Conservation (phyloP, 2,329 filamentous ascomycete species). For the Ascochyta clinopodiicola region DNA sequence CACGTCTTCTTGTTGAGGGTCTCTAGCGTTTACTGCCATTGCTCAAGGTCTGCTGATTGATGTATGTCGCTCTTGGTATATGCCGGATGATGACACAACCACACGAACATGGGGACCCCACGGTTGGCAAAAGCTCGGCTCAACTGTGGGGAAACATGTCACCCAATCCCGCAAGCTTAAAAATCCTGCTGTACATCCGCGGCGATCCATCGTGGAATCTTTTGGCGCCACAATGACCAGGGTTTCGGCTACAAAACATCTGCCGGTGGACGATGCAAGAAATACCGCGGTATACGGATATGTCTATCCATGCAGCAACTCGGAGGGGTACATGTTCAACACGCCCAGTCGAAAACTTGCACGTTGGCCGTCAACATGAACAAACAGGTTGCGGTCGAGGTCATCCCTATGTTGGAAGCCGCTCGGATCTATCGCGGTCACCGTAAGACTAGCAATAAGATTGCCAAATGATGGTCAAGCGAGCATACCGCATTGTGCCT, state of each 20-base stretch:
- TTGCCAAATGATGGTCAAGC: background rate
- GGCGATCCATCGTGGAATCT: background rate
- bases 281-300: background rate
- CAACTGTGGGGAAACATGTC: conserved; percentile 11
- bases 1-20: conserved; percentile 13
- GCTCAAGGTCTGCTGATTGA: conserved; percentile 18
- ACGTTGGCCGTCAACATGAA: conserved; percentile 1
- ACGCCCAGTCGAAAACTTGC: background rate
- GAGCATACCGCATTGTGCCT: background rate
- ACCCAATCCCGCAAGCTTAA: conserved; percentile 5
- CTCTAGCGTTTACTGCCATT: conserved; percentile 10
- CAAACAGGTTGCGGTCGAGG: background rate
- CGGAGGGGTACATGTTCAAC: background rate
- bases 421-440: background rate
- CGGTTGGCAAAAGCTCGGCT: conserved; percentile 31
- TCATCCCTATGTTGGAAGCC: background rate
- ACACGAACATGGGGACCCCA: conserved; percentile 4
- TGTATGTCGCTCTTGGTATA: conserved; percentile 8
- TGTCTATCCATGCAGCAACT: background rate
- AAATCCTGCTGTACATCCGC: conserved; percentile 16
- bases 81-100: conserved; percentile 13
- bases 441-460: background rate
- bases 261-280: conserved; percentile 4
- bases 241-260: conserved; percentile 3
- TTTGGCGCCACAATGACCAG: background rate